Base-by-base conservation (phyloP, 2,329 filamentous ascomycete genomes). In the Scopulariopsis brevicaulis region DNA sequence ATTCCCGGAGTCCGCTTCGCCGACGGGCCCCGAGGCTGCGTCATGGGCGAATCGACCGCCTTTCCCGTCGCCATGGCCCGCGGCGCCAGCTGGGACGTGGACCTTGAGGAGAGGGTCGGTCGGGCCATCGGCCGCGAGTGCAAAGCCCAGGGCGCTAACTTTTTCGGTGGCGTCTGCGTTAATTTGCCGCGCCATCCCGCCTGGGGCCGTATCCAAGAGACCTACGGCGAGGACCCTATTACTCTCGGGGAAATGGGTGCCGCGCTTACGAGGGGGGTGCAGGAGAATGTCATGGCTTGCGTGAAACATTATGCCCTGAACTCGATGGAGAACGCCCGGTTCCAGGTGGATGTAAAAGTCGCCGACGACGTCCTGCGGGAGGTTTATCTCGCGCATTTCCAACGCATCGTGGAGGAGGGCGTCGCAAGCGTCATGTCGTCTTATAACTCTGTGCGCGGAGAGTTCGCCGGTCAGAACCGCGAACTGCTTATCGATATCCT, bases 241-340 rank as follows among this genome's bases (percentile, higher is more conserved):
- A 25, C 65, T 3, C 56, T 65, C 1, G 64, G 63, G 4, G 59
- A 63, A 35, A 58, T 65, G 8, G 64, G 63, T 5, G 46, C 57
- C 7, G 64, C 63, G 0, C 55, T 62, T 4, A 59, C 58, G 1
- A 35, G 59, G 1, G 64, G 64, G 6, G 53, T 64, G 1, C 63
- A 65, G 60, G 56, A 59, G 22, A 61, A 62, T 25, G 25, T 64
- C 15, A 65, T 65, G 64, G 63, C 63, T 0, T 63, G 61, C 20
- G 63, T 65, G 0, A 65, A 65, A 51, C 63, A 65, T 14, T 63
- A 55, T 32, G 63, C 64, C 2, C 59, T 65, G 14, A 63, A 65
- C 37, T 65, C 64, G 0, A 65, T 64, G 60, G 63, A 65, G 46
- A 65, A 61, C 3, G 59, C 64, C 7, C 60, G 63, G 0, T 65